These are phyloP conservation scores for Achaetomium macrosporum DNA, from an alignment of 2,329 filamentous ascomycete genomes.

Conservation along the genomic window DNA sequence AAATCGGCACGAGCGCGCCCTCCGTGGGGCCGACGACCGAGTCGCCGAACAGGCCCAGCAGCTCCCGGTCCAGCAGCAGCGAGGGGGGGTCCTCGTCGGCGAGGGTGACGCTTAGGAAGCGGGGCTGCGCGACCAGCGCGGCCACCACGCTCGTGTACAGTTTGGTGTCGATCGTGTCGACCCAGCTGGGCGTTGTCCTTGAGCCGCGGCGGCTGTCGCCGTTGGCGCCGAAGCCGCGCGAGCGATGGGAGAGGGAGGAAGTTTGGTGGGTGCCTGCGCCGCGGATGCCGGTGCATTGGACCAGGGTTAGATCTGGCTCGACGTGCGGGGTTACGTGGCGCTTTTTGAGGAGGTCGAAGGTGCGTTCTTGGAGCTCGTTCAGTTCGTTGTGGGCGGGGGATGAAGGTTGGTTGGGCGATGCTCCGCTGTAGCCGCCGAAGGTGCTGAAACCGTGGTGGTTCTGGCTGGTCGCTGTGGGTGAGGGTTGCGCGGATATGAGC, in stretches of 20 bases:
- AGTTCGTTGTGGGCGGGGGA: constrained; percentile 74
- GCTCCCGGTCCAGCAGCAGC: constrained; percentile 62
- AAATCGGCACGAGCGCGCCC: constrained; percentile 74
- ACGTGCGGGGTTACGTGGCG: constrained; percentile 69
- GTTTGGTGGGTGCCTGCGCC: constrained; percentile 30
- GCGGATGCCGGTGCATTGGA: constrained; percentile 72
- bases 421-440: neutral
- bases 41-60: constrained; percentile 62
- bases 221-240: neutral
- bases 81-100: constrained; percentile 65
- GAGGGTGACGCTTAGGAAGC: constrained; percentile 68
- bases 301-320: constrained; percentile 61
- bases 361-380: constrained; percentile 72
- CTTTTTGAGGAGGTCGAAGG: constrained; percentile 76
- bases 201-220: constrained; percentile 13
- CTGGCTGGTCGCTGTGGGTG: constrained; percentile 26
- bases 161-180: constrained; percentile 56
- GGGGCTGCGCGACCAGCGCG: constrained; percentile 55
- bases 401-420: constrained; percentile 38
- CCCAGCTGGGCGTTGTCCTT: constrained; percentile 38
- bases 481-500: constrained; percentile 55
- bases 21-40: constrained; percentile 70
- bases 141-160: constrained; percentile 59
- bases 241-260: neutral
- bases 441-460: neutral